Evolutionary conservation across 495 filamentous ascomycete genomes (phyloP).

Genomic region (Acidiella bohemica): DNA sequence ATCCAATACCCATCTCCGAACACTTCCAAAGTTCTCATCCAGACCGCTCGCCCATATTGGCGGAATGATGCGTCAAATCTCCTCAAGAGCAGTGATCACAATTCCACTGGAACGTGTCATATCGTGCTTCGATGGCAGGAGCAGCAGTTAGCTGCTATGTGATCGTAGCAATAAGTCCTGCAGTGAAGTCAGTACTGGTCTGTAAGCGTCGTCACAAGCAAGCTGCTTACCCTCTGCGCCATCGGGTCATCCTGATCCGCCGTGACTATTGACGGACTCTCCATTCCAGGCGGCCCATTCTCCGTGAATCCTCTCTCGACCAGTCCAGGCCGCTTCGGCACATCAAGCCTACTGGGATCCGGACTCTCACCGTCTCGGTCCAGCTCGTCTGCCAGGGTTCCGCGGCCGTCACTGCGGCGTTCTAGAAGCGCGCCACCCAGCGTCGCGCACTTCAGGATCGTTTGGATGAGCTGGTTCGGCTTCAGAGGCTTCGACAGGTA

Average conservation of each 20-base stretch:
- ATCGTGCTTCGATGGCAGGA: too few relatives aligned
- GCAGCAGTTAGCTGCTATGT: too few relatives aligned
- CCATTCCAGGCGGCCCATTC: slow-evolving; percentile 42
- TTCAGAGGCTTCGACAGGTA: slow-evolving; percentile 97
- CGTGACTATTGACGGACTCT: slow-evolving; percentile 48
- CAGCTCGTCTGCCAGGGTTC: slow-evolving; percentile 7
- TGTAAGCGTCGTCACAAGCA: too few relatives aligned
- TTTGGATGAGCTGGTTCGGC: slow-evolving; percentile 97
- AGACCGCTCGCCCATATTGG: too few relatives aligned
- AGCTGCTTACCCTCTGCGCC: slow-evolving; percentile 48
- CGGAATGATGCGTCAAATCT: too few relatives aligned
- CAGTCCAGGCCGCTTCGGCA: slow-evolving; percentile 33
- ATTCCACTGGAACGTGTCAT: too few relatives aligned
- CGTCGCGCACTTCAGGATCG: slow-evolving; percentile 74
- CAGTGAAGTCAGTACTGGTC: slow-evolving; percentile 3
- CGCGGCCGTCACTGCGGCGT: slow-evolving; percentile 21
- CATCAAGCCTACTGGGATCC: not conserved
- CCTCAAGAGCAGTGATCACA: too few relatives aligned
- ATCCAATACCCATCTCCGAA: too few relatives aligned
- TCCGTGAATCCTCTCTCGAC: slow-evolving; percentile 49
- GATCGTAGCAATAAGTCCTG: slow-evolving; percentile 5
- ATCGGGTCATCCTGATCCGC: slow-evolving; percentile 54
- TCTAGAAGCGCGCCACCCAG: slow-evolving; percentile 81
- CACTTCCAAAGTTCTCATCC: too few relatives aligned
- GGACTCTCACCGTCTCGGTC: not conserved